These are phyloP conservation scores for Begonia loranthoides DNA, from an alignment of 306 rosid species.

Conservation along the genomic window DNA sequence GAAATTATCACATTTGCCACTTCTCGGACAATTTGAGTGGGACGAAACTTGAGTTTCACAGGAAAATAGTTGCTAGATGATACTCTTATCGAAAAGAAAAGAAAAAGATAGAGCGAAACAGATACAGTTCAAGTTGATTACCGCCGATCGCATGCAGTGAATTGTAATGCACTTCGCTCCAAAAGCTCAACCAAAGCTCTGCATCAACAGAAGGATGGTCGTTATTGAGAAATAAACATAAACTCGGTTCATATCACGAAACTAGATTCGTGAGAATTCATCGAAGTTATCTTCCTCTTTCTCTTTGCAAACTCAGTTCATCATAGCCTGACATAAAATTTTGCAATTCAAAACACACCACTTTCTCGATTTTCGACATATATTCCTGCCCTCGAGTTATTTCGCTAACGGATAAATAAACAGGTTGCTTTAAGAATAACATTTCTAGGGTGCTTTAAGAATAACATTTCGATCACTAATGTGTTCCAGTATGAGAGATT, in stretches of 20 bases:
- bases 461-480: no score
- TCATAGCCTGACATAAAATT: neutral
- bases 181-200: slow-evolving; percentile 98
- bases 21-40: neutral
- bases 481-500: no score
- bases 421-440: no score
- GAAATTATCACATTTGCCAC: neutral
- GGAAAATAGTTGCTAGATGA: no score
- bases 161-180: slow-evolving; percentile 99
- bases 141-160: slow-evolving; percentile 72
- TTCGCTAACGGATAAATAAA: neutral
- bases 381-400: neutral
- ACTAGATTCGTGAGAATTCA: no score
- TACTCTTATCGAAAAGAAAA: no score
- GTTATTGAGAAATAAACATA: neutral
- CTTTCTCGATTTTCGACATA: neutral
- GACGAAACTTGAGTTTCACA: no score
- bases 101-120: slow-evolving; percentile 1
- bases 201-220: slow-evolving; percentile 4
- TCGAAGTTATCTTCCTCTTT: neutral
- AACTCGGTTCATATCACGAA: neutral
- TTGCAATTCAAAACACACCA: no score
- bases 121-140: slow-evolving; percentile 11
- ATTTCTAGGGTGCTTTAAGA: no score
- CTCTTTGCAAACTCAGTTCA: neutral